These are phyloP conservation scores for Eragrostis curvula DNA, from an alignment of 176 grass and related monocot species.

Conservation along the genomic window DNA sequence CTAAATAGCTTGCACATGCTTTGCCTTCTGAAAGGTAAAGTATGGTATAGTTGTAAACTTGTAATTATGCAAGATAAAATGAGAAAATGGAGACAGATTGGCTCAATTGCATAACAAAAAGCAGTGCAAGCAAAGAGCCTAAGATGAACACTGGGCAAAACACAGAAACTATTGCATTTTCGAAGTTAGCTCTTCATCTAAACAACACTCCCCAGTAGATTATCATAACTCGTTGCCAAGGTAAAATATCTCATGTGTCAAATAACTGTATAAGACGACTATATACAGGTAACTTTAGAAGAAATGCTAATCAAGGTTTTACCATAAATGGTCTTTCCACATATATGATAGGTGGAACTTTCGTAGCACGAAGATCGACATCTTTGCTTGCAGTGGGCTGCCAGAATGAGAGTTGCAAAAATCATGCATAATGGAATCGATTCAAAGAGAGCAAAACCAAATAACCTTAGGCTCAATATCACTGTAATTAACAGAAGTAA, in stretches of 20 bases:
- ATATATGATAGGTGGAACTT: conserved; percentile 73
- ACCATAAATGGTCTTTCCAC: conserved; percentile 86
- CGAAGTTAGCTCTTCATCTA: background rate
- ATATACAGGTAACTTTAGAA: background rate
- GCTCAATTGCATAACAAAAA: background rate
- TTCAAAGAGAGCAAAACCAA: background rate
- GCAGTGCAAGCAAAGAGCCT: conserved; percentile 17
- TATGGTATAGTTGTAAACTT: background rate
- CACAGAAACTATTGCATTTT: background rate
- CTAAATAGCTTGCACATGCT: background rate
- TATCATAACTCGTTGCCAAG: background rate
- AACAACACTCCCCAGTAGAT: background rate
- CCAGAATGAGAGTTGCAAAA: conserved; percentile 32
- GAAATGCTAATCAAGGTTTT: conserved; percentile 26
- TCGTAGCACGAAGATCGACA: conserved; percentile 64
- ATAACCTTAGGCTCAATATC: background rate
- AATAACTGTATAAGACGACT: conserved; percentile 18
- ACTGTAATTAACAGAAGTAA: conserved; percentile 21
- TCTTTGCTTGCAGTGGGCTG: conserved; percentile 84
- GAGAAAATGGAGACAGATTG: background rate
- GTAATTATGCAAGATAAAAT: conserved; percentile 2
- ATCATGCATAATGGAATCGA: background rate
- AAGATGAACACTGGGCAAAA: background rate
- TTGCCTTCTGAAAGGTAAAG: conserved; percentile 3
- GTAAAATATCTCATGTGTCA: conserved; percentile 13